Conservation (phyloP, 2,329 filamentous ascomycete species). For the Colletotrichum sp. region DNA sequence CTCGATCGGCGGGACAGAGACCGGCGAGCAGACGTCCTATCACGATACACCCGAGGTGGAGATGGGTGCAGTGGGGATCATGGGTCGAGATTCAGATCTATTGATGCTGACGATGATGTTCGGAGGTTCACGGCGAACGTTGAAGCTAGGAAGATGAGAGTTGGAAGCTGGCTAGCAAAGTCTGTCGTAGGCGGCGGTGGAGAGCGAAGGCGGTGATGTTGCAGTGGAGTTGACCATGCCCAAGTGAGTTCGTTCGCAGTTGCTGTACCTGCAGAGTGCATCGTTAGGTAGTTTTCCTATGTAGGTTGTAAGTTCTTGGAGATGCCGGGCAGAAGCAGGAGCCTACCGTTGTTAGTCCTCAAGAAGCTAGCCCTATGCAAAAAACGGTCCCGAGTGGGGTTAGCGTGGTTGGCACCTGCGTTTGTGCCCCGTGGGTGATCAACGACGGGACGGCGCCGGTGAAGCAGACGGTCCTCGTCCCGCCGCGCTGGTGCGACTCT, state of each 20-base stretch:
- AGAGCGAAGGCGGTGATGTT: background rate
- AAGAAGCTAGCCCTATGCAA: background rate
- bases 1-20: background rate
- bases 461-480: background rate
- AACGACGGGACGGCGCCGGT: background rate
- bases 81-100: background rate
- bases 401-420: background rate
- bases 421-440: background rate
- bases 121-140: background rate
- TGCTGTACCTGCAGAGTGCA: background rate
- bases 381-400: background rate
- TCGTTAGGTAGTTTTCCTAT: background rate
- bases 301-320: background rate
- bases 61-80: background rate
- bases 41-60: background rate
- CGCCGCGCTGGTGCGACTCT: conserved; percentile 3
- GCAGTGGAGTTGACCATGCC: background rate
- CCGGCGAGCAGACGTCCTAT: background rate
- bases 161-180: background rate
- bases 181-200: background rate
- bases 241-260: background rate
- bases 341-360: background rate
- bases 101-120: background rate
- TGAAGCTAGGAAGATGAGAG: background rate
- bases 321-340: background rate